phyloP scores from a whole-genome alignment of 306 rosid species.

The Pyrus communis region DNA sequence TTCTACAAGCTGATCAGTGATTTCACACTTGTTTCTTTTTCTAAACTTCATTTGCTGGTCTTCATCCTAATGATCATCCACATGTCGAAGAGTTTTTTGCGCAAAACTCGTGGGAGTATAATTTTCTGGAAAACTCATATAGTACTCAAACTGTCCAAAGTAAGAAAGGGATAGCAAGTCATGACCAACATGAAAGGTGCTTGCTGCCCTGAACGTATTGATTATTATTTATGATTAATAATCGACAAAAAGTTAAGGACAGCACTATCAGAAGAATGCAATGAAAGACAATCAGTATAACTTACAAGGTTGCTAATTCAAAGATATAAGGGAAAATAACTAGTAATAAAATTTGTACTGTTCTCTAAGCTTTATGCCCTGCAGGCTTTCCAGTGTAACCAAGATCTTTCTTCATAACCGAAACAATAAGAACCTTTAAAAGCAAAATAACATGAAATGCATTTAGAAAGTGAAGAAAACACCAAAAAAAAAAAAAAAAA shows the following conservation, averaged over 20 bases:
- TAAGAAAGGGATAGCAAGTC: neutral
- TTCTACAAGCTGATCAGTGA: constrained; percentile 62
- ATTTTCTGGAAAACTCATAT: constrained; percentile 44
- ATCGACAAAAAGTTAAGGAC: neutral
- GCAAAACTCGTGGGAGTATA: constrained; percentile 32
- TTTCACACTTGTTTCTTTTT: constrained; percentile 41
- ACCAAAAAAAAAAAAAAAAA: too few species aligned
- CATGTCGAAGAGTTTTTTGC: constrained; percentile 30
- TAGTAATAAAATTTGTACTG: constrained; percentile 22
- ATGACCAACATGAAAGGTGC: neutral
- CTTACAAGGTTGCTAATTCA: neutral
- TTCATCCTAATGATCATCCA: constrained; percentile 30
- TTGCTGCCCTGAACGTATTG: neutral
- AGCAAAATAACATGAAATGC: constrained; percentile 12
- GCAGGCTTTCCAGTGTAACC: constrained; percentile 55
- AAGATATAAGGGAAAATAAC: neutral
- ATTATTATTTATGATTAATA: neutral
- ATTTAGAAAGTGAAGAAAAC: constrained; percentile 12
- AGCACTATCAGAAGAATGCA: neutral
- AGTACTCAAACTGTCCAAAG: constrained; percentile 38
- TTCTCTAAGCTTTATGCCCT: constrained; percentile 71
- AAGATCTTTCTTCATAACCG: constrained; percentile 72
- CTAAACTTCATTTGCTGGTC: constrained; percentile 37
- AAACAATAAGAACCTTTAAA: constrained; percentile 73
- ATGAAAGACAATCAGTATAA: neutral